A percentile compares a stretch with the other conserved stretches of the same genome.
These are phyloP conservation scores for Nicotiana sylvestris DNA, from an alignment of 257 asterid species.

Conservation along the genomic window DNA sequence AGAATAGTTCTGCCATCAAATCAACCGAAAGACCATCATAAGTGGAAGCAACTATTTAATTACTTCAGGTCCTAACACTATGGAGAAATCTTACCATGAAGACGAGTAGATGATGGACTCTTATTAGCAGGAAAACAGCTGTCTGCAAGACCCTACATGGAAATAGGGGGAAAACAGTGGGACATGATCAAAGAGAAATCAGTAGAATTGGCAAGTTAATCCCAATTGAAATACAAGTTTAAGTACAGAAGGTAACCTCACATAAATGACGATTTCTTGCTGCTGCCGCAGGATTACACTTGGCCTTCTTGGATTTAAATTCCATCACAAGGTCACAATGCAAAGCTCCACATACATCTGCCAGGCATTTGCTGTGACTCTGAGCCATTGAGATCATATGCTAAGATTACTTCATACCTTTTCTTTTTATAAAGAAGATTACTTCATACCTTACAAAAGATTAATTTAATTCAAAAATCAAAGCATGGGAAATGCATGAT, in stretches of 20 bases:
- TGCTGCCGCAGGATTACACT: slow-evolving; percentile 92
- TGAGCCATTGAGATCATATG: slow-evolving; percentile 26
- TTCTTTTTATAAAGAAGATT: neutral
- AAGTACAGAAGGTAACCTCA: slow-evolving; percentile 49
- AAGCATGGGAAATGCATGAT: neutral
- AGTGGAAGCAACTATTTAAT: neutral
- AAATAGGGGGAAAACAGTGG: neutral
- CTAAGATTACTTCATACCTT: slow-evolving; percentile 3
- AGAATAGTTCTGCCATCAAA: slow-evolving; percentile 59
- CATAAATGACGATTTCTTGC: slow-evolving; percentile 79
- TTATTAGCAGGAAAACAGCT: slow-evolving; percentile 69
- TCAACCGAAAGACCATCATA: slow-evolving; percentile 7
- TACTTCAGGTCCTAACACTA: neutral
- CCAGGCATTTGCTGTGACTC: slow-evolving; percentile 85
- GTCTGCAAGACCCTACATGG: slow-evolving; percentile 67
- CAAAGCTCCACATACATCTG: slow-evolving; percentile 87
- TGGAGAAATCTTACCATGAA: slow-evolving; percentile 56
- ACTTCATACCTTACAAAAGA: neutral
- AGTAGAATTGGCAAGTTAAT: neutral
- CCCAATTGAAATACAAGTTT: neutral
- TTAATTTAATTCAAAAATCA: slow-evolving; percentile 5
- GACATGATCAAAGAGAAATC: neutral
- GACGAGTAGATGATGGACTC: slow-evolving; percentile 64
- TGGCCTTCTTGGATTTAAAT: slow-evolving; percentile 54
- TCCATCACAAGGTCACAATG: slow-evolving; percentile 71